Conservation (phyloP, 129 eudicot species). For the Mikania micrantha region DNA sequence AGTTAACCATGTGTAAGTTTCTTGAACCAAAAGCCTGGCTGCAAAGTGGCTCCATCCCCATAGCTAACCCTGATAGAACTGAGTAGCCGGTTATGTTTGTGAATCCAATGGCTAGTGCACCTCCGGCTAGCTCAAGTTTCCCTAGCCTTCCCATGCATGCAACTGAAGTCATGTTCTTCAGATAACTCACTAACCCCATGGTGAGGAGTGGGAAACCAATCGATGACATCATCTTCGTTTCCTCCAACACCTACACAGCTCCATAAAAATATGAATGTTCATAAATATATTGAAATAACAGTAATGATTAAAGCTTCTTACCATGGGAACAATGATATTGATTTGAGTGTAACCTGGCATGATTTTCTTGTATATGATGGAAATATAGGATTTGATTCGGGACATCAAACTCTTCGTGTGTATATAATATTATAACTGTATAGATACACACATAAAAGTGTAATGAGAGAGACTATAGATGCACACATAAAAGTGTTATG, state of each 20-base stretch:
- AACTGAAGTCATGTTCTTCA: conserved; percentile 80
- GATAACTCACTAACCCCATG: conserved; percentile 71
- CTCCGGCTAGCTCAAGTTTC: conserved; percentile 91
- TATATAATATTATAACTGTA: neutral
- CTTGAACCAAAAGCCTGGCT: conserved; percentile 93
- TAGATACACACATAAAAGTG: neutral
- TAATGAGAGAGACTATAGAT: conserved; percentile 18
- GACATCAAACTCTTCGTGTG: conserved; percentile 25
- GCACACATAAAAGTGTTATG: conserved; percentile 11
- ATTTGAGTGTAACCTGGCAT: conserved; percentile 35
- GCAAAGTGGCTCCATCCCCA: conserved; percentile 98
- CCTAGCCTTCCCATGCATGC: conserved; percentile 96
- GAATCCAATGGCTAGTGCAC: conserved; percentile 94
- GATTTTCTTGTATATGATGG: conserved; percentile 37
- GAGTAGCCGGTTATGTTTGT: conserved; percentile 96
- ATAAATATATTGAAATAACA: neutral
- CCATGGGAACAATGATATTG: conserved; percentile 43
- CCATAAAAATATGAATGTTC: conserved; percentile 1
- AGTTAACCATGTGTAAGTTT: conserved; percentile 47
- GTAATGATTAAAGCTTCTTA: conserved; percentile 11
- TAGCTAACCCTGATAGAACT: conserved; percentile 82
- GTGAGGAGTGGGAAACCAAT: conserved; percentile 72
- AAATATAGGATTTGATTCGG: conserved; percentile 19
- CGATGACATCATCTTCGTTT: conserved; percentile 57
- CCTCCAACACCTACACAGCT: conserved; percentile 57